These are phyloP conservation scores for Penicillium canariense DNA, from an alignment of 495 filamentous ascomycete genomes.

Conservation along the genomic window DNA sequence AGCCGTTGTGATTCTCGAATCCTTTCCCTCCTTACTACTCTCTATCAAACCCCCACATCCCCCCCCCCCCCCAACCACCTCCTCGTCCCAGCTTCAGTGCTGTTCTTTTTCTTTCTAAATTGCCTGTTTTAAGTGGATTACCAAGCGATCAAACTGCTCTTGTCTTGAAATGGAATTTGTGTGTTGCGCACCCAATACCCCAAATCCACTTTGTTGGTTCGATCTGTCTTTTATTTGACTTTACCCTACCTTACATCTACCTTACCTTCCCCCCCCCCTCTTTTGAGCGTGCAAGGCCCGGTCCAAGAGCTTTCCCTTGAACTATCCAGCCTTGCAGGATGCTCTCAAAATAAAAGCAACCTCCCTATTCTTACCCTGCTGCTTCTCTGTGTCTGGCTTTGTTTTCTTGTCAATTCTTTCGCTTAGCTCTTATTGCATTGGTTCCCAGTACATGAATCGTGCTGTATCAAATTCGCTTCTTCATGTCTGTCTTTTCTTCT, in stretches of 20 bases:
- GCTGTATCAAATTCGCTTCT: conserved; percentile 27
- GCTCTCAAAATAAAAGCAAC: conserved; percentile 47
- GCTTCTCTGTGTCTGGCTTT: conserved; percentile 15
- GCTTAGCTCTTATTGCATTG: conserved; percentile 34
- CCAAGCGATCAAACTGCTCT: conserved; percentile 44
- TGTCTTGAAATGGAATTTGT: conserved; percentile 48
- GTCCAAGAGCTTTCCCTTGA: conserved; percentile 33
- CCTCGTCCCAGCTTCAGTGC: conserved; percentile 13
- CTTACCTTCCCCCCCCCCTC: background rate
- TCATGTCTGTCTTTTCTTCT: conserved; percentile 13
- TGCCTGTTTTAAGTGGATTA: conserved; percentile 40
- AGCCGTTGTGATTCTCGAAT: background rate
- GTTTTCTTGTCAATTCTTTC: conserved; percentile 28
- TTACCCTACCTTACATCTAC: conserved; percentile 1
- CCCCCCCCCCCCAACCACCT: conserved; percentile 9
- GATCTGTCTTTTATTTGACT: conserved; percentile 28
- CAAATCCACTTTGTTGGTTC: conserved; percentile 46
- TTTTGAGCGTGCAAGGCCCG: conserved; percentile 33
- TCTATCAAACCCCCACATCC: background rate
- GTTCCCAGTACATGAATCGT: conserved; percentile 32
- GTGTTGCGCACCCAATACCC: conserved; percentile 50
- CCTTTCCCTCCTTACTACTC: background rate
- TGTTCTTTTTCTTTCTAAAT: conserved; percentile 26
- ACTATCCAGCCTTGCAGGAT: conserved; percentile 36
- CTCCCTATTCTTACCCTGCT: conserved; percentile 28